phyloP scores from a whole-genome alignment of 192 early-diverging fungal genomes.

The Polychytrium aggregatum region DNA sequence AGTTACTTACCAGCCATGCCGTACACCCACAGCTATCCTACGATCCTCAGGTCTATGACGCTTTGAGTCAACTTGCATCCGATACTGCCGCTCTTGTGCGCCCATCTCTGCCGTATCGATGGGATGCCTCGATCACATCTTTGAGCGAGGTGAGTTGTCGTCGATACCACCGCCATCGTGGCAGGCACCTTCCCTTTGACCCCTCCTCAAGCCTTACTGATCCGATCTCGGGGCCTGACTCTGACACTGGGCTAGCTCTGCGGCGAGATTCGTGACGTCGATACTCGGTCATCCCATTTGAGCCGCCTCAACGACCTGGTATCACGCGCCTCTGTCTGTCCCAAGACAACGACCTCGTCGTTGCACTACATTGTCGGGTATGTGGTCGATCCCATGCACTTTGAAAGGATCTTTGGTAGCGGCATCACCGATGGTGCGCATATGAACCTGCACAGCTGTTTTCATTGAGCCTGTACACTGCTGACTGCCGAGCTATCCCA shows the following conservation, averaged over 20 bases:
- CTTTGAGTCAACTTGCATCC: not conserved
- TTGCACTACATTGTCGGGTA: conserved; percentile 13
- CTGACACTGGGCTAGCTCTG: conserved; percentile 3
- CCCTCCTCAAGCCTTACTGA: not conserved
- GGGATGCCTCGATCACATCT: conserved; percentile 5
- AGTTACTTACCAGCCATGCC: not conserved
- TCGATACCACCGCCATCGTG: not conserved
- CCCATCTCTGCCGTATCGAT: not conserved
- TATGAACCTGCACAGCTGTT: too few relatives aligned
- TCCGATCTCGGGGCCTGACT: not conserved
- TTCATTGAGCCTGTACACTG: too few relatives aligned
- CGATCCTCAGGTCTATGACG: conserved; percentile 2
- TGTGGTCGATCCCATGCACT: too few relatives aligned
- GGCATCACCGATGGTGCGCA: too few relatives aligned
- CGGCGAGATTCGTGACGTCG: not conserved
- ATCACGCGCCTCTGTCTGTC: not conserved
- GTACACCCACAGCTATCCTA: conserved; percentile 11
- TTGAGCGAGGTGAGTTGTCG: not conserved
- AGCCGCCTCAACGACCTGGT: conserved; percentile 12
- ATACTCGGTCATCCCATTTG: conserved; percentile 4
- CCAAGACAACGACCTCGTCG: not conserved
- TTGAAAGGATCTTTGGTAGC: too few relatives aligned
- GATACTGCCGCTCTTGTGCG: not conserved
- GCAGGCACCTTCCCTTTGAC: not conserved
- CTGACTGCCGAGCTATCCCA: too few relatives aligned